Conservation (phyloP, 495 filamentous ascomycete genomes). For the Pseudomonodictys pantanalensis region DNA sequence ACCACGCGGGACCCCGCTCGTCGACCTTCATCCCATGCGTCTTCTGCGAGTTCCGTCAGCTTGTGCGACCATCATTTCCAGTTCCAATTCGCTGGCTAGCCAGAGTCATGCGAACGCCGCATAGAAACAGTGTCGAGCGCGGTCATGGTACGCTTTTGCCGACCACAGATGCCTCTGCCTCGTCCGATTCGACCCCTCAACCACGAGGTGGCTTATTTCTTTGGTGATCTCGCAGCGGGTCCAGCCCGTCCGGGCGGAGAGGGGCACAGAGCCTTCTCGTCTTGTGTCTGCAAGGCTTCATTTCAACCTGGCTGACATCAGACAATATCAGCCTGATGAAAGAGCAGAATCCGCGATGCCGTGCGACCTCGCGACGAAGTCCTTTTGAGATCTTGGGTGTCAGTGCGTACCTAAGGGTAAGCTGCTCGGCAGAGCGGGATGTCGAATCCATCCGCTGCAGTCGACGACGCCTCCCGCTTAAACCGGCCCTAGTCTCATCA, state of each 20-base stretch:
- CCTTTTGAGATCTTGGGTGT: conserved; percentile 1
- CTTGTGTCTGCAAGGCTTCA: neutral
- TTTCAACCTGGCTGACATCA: conserved; percentile 1
- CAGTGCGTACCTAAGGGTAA: conserved; percentile 5
- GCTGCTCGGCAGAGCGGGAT: conserved; percentile 12
- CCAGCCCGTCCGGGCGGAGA: neutral
- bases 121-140: neutral
- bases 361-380: neutral
- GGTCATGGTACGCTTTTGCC: neutral
- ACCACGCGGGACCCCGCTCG: conserved; percentile 12
- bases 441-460: conserved; percentile 27
- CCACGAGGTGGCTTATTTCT: neutral
- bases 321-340: conserved; percentile 1
- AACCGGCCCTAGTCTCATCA: conserved; percentile 2
- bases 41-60: conserved; percentile 9
- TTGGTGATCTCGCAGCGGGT: neutral
- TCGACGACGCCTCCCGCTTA: conserved; percentile 28
- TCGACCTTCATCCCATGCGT: conserved; percentile 18
- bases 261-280: neutral
- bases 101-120: conserved; percentile 20
- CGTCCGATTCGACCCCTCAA: neutral
- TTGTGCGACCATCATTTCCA: conserved; percentile 5
- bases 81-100: conserved; percentile 10
- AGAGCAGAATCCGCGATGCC: neutral
- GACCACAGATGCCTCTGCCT: conserved; percentile 5